phyloP scores from a whole-genome alignment of 495 filamentous ascomycete species.

The Xylaria acuta region DNA sequence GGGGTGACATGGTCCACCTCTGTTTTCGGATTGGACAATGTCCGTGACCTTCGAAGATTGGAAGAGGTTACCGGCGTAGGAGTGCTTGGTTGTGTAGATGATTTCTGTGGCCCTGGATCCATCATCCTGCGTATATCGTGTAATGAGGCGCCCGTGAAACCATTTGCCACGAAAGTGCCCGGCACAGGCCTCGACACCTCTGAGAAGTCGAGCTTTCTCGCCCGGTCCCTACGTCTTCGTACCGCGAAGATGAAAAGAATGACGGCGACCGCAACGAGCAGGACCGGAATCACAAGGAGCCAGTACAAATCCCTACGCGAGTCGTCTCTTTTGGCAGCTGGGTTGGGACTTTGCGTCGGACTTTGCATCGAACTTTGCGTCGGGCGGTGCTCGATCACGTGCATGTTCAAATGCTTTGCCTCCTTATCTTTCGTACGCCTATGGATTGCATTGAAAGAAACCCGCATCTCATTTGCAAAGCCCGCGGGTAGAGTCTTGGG shows the following conservation, averaged over 20 bases:
- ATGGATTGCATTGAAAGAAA: constrained; percentile 60
- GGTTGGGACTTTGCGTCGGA: constrained; percentile 22
- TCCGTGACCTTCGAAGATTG: constrained; percentile 24
- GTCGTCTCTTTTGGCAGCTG: constrained; percentile 23
- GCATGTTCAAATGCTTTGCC: constrained; percentile 57
- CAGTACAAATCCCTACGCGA: constrained; percentile 34
- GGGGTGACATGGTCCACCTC: constrained; percentile 25
- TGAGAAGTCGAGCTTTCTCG: constrained; percentile 30
- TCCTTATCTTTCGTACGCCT: constrained; percentile 50
- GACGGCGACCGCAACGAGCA: constrained; percentile 29
- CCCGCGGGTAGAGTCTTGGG: constrained; percentile 48
- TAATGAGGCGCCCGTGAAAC: constrained; percentile 22
- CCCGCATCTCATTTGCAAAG: constrained; percentile 43
- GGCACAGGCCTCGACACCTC: constrained; percentile 53
- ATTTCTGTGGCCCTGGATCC: constrained; percentile 29
- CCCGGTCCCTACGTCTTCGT: constrained; percentile 33
- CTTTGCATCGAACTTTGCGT: constrained; percentile 21
- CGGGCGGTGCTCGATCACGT: constrained; percentile 42
- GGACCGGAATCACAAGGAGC: constrained; percentile 39
- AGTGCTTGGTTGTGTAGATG: background rate
- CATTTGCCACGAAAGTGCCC: constrained; percentile 43
- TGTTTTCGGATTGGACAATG: constrained; percentile 22
- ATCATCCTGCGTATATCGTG: constrained; percentile 31
- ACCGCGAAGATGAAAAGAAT: constrained; percentile 32
- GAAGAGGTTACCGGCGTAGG: constrained; percentile 14